Evolutionary conservation across 306 rosid species (phyloP).

Genomic region (Gillenia trifoliata): DNA sequence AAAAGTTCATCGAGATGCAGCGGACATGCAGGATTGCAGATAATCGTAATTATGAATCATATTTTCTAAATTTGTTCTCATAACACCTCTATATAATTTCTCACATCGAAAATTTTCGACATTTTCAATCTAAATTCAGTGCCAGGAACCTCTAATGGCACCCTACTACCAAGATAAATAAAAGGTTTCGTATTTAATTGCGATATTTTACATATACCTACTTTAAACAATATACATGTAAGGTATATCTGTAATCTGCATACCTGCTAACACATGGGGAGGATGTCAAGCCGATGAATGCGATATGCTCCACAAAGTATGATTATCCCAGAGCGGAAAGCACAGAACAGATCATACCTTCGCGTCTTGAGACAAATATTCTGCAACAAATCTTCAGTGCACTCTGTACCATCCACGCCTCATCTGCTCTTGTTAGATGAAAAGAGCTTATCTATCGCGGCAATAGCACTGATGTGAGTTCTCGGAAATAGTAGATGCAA

Average conservation of each 20-base stretch:
- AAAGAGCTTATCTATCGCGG: constrained; percentile 56
- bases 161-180: background rate
- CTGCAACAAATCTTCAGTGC: background rate
- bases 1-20: no score
- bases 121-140: no score
- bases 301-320: background rate
- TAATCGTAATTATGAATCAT: no score
- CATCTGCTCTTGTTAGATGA: constrained; percentile 22
- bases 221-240: background rate
- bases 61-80: no score
- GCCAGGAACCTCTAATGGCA: no score
- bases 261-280: background rate
- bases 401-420: background rate
- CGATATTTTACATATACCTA: background rate
- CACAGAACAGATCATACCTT: constrained; percentile 1
- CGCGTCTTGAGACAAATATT: background rate
- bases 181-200: background rate
- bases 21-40: no score
- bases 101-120: no score
- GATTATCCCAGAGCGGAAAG: background rate
- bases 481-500: constrained; percentile 68
- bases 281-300: background rate
- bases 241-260: background rate
- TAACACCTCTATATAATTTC: no score
- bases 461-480: constrained; percentile 51